Percentiles rank a stretch among this genome's conserved stretches.
Evolutionary conservation across 768 basidiomycete species (phyloP).

Genomic region (Suillus ampliporus): DNA sequence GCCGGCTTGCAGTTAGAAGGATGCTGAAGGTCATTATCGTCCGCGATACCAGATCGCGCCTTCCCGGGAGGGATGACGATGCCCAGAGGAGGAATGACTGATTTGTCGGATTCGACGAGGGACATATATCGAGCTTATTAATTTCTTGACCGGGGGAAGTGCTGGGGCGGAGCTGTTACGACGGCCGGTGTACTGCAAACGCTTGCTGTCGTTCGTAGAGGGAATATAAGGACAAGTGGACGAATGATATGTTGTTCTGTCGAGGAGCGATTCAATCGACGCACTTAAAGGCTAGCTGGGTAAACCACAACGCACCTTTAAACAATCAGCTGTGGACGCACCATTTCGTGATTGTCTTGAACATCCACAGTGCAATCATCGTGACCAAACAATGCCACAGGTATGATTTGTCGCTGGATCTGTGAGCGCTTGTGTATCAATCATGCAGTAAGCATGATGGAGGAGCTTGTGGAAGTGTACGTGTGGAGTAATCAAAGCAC

Average conservation of each 20-base stretch:
- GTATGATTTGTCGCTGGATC: neutral
- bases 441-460: no score
- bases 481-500: neutral
- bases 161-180: neutral
- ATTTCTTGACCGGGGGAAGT: neutral
- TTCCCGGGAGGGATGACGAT: no score
- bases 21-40: neutral
- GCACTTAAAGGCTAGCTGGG: neutral
- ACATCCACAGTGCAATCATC: neutral
- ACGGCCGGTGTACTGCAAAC: neutral
- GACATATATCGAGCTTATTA: neutral
- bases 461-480: neutral
- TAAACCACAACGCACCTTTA: neutral
- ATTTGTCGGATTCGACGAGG: neutral
- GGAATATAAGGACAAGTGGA: neutral
- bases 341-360: neutral
- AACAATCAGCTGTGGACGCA: slow-evolving; percentile 14
- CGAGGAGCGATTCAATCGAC: neutral
- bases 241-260: neutral
- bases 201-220: neutral
- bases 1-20: neutral
- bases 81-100: neutral
- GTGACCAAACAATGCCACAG: neutral
- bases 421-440: no score
- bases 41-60: neutral